These are phyloP conservation scores for Anthracocystis walkeri DNA, from an alignment of 1,284 basidiomycete genomes.

Conservation along the genomic window DNA sequence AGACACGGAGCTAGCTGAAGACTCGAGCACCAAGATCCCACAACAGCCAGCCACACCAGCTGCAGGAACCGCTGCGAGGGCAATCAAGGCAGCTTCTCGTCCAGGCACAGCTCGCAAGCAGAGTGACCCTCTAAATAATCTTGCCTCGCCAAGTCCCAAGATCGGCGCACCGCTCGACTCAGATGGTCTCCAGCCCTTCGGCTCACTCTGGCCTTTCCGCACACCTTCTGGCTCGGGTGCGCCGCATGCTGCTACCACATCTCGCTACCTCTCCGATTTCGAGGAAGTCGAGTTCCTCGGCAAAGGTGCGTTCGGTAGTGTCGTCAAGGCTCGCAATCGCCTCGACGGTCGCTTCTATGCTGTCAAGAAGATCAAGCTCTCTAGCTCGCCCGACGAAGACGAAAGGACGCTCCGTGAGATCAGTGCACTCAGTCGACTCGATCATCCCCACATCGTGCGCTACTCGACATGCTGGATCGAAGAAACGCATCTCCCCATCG, in stretches of 20 bases:
- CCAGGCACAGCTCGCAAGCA: conserved; percentile 27
- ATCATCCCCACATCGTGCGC: conserved; percentile 89
- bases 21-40: conserved; percentile 33
- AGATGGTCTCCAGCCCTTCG: conserved; percentile 27
- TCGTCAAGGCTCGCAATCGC: conserved; percentile 91
- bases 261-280: conserved; percentile 68
- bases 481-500: conserved; percentile 53
- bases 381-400: conserved; percentile 80
- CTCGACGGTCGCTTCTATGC: conserved; percentile 73
- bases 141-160: conserved; percentile 21
- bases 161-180: conserved; percentile 12
- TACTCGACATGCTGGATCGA: conserved; percentile 73
- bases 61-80: conserved; percentile 3
- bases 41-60: conserved; percentile 10
- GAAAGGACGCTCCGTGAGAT: conserved; percentile 91
- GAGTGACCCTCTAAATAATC: conserved; percentile 14
- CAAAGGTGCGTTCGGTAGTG: conserved; percentile 90
- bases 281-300: conserved; percentile 73
- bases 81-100: conserved; percentile 24
- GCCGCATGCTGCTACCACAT: conserved; percentile 34
- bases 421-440: conserved; percentile 85
- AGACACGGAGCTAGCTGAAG: conserved; percentile 45
- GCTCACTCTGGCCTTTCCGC: conserved; percentile 64
- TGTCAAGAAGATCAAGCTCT: conserved; percentile 87
- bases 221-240: conserved; percentile 26